Conservation (phyloP, 192 early-diverging fungal genomes). For the Backusella psychrophila region DNA sequence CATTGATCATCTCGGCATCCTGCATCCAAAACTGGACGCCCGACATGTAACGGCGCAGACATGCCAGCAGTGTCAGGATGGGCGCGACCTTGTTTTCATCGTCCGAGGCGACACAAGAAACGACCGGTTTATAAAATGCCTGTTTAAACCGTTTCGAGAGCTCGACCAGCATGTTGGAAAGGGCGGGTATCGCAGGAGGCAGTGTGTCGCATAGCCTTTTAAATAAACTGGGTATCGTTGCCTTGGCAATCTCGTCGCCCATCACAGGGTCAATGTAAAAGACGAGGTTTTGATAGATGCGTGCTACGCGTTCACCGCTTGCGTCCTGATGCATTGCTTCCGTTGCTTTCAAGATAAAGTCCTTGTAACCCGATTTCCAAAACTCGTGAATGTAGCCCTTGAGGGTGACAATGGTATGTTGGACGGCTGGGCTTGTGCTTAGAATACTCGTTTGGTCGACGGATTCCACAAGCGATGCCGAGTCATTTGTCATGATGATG, state of each 20-base stretch:
- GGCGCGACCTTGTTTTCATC: conserved; percentile 39
- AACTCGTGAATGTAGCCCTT: conserved; percentile 28
- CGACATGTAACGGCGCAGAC: conserved; percentile 42
- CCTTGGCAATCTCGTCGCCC: conserved; percentile 36
- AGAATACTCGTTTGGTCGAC: background rate
- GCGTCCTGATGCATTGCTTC: conserved; percentile 25
- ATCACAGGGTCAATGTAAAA: conserved; percentile 31
- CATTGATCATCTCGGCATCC: conserved; percentile 54
- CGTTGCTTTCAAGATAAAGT: conserved; percentile 8
- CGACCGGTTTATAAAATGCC: conserved; percentile 50
- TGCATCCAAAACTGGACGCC: conserved; percentile 55
- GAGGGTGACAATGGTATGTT: background rate
- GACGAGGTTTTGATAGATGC: conserved; percentile 18
- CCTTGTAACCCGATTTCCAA: conserved; percentile 32
- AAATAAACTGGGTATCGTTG: conserved; percentile 46
- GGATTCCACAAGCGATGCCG: background rate
- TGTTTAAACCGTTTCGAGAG: conserved; percentile 34
- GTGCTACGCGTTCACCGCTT: conserved; percentile 9
- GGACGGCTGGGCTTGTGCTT: background rate
- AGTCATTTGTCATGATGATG: background rate
- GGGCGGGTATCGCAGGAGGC: conserved; percentile 34
- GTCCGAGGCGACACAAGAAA: conserved; percentile 54
- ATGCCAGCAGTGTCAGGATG: conserved; percentile 41
- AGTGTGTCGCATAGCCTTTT: conserved; percentile 36
- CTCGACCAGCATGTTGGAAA: conserved; percentile 38